Base-by-base conservation (phyloP, 2,329 filamentous ascomycete genomes). In the Fusarium nurragi region DNA sequence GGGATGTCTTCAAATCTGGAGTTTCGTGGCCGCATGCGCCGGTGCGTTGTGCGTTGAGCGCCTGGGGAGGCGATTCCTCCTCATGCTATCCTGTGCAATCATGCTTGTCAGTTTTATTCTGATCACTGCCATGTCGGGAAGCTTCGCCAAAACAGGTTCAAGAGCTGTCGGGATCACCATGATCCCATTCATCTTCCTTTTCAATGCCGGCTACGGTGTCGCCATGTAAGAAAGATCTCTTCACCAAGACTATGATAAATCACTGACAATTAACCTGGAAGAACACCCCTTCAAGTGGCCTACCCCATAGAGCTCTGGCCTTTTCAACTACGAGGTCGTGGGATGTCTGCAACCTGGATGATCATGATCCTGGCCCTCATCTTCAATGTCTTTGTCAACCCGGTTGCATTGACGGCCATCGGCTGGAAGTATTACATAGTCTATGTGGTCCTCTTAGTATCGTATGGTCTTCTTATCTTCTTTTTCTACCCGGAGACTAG, bases 391-490 rank as follows among this genome's bases (percentile, higher is more conserved):
- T 60, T 60, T 4, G 56, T 60, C 6, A 60, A 60, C 19, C 56
- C 56, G 1, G 36, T 60, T 14, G 56, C 56, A 1, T 9, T 60
- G 18, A 14, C 46, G 0, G 56, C 46, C 1, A 60, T 60, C 12
- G 38, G 34, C 0, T 60, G 56, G 56, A 60, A 60, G 34, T 60
- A 60, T 39, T 60, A 60, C 28, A 60, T 60, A 0, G 54, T 60
- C 4, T 60, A 60, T 4, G 56, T 60, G 14, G 56, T 5, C 1
- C 54, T 60, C 18, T 34, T 60, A 1, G 56, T 60, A 1, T 60
- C 56, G 3, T 60, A 60, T 1, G 56, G 56, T 2, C 13, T 60
- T 3, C 54, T 60, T 0, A 54, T 60, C 11, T 60, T 54, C 34
- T 60, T 60, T 9, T 60, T 60, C 26, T 60, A 60, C 7, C 56